phyloP scores from a whole-genome alignment of 2,329 filamentous ascomycete genomes.

The Penicillium freii region DNA sequence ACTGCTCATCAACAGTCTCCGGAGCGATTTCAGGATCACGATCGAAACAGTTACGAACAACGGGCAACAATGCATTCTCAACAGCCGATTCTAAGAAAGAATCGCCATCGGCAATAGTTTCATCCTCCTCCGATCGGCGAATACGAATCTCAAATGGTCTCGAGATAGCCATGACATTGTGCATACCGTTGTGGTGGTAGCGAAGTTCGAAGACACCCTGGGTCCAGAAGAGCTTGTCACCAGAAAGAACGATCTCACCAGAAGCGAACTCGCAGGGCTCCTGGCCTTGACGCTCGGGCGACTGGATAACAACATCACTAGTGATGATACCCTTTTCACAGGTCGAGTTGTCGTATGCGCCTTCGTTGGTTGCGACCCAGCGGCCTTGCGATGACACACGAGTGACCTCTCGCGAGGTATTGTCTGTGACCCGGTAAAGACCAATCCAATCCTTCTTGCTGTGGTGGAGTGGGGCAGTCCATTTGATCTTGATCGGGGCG shows the following conservation, averaged over 20 bases:
- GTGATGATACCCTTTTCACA: constrained; percentile 74
- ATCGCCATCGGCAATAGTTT: constrained; percentile 59
- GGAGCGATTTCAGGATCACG: constrained; percentile 88
- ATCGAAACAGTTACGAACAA: constrained; percentile 91
- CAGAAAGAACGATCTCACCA: constrained; percentile 82
- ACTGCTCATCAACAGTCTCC: constrained; percentile 71
- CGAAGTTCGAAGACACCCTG: constrained; percentile 95
- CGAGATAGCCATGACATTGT: constrained; percentile 92
- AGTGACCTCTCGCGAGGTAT: constrained; percentile 78
- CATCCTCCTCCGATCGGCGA: constrained; percentile 73
- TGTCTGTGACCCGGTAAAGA: constrained; percentile 93
- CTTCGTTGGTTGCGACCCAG: constrained; percentile 79
- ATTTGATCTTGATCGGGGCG: constrained; percentile 81
- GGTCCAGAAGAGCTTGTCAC: constrained; percentile 97
- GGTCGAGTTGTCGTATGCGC: constrained; percentile 70
- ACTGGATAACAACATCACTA: constrained; percentile 60
- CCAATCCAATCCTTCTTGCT: constrained; percentile 93
- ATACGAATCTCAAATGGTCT: constrained; percentile 90
- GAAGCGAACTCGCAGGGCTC: constrained; percentile 60
- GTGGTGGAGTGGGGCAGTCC: constrained; percentile 85
- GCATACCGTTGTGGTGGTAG: constrained; percentile 89
- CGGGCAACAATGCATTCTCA: constrained; percentile 72
- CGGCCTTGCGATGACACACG: constrained; percentile 81
- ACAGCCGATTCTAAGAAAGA: constrained; percentile 66
- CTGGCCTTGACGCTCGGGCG: constrained; percentile 44